Percentiles rank a stretch among this genome's conserved stretches.
These are phyloP conservation scores for Paecilomyces dactylethromorphus DNA, from an alignment of 2,329 filamentous ascomycete genomes.

Conservation along the genomic window DNA sequence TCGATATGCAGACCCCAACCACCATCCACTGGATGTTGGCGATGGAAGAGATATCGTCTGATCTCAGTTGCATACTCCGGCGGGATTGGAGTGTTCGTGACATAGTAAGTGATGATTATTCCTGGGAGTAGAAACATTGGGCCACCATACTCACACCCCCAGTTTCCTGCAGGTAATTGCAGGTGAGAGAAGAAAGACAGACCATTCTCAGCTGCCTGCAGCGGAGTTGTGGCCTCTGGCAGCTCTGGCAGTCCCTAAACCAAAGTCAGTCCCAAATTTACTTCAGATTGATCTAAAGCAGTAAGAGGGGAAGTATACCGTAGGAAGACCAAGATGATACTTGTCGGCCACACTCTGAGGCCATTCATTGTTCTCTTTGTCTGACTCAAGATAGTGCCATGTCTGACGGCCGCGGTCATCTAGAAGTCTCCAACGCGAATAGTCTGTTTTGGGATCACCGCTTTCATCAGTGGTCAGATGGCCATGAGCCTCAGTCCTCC, in stretches of 20 bases:
- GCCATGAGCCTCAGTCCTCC: conserved; percentile 28
- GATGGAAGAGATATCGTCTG: conserved; percentile 82
- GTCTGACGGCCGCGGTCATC: conserved; percentile 81
- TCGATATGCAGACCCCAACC: conserved; percentile 97
- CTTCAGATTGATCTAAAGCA: not conserved
- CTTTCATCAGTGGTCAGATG: conserved; percentile 25
- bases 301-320: conserved; percentile 47
- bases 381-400: conserved; percentile 80
- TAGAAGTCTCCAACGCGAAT: conserved; percentile 73
- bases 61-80: conserved; percentile 78
- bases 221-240: conserved; percentile 61
- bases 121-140: conserved; percentile 93
- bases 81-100: conserved; percentile 80
- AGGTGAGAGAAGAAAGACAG: conserved; percentile 83
- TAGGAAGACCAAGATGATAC: conserved; percentile 73
- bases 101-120: conserved; percentile 78
- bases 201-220: conserved; percentile 75
- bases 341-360: conserved; percentile 86
- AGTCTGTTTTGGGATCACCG: conserved; percentile 60
- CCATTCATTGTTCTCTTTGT: conserved; percentile 68
- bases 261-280: not conserved
- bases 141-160: conserved; percentile 96
- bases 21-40: conserved; percentile 80
- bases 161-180: conserved; percentile 83
- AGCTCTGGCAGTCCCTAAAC: conserved; percentile 66